Evolutionary conservation across 176 grass and related monocot species (phyloP).

Genomic region (Zea mays): Zm-B73-REFERENCE-NAM-5.0 NC_050101.1:172968001-172968500

Average conservation of each 20-base stretch:
- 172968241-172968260: constrained; percentile 3
- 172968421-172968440: constrained; percentile 35
- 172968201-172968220: constrained; percentile 1
- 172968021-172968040: constrained; percentile 32
- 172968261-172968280: not conserved
- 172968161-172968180: constrained; percentile 61
- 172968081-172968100: constrained; percentile 45
- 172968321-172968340: not conserved
- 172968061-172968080: constrained; percentile 49
- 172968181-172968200: not conserved
- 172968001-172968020: constrained; percentile 54
- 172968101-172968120: constrained; percentile 58
- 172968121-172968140: not conserved
- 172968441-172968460: constrained; percentile 39
- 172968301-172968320: constrained; percentile 9
- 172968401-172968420: not conserved
- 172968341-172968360: not conserved
- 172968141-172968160: constrained; percentile 52
- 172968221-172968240: not conserved
- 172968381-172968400: constrained; percentile 3
- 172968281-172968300: constrained; percentile 23
- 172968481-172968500: constrained; percentile 85
- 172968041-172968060: constrained; percentile 44
- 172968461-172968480: constrained; percentile 55
- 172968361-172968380: not conserved